Percentiles rank a stretch among this genome's conserved stretches.
phyloP scores from a whole-genome alignment of 345 rosid species.

The Bretschneidera sinensis region DNA sequence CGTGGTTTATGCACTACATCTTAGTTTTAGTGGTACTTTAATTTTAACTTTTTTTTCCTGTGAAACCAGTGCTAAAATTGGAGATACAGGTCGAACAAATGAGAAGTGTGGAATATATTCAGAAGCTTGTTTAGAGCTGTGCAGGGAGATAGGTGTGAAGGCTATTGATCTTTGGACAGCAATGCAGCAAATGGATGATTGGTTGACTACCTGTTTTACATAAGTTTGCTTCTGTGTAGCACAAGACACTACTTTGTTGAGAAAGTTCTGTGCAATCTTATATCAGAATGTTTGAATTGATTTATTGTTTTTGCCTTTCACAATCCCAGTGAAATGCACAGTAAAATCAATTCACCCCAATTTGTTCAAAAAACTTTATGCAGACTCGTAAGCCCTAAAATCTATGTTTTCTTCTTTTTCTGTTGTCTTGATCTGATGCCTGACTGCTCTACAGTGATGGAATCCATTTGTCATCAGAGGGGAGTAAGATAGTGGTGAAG shows the following conservation, averaged over 20 bases:
- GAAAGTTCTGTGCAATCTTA: no score
- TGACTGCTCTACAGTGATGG: slow-evolving; percentile 51
- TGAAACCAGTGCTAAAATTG: slow-evolving; percentile 17
- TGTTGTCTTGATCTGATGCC: neutral
- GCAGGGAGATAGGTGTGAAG: slow-evolving; percentile 55
- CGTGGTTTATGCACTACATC: neutral
- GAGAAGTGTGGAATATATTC: slow-evolving; percentile 55
- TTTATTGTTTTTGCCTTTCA: neutral
- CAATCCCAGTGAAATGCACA: neutral
- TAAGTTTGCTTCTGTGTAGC: no score
- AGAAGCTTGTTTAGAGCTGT: slow-evolving; percentile 62
- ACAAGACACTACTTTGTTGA: no score
- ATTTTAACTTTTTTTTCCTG: neutral
- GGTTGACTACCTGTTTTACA: slow-evolving; percentile 68
- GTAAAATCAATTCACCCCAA: neutral
- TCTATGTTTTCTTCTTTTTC: neutral
- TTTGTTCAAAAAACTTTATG: neutral
- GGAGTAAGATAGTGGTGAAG: slow-evolving; percentile 53
- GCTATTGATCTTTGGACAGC: slow-evolving; percentile 68
- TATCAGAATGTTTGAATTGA: neutral
- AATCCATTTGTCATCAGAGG: slow-evolving; percentile 57
- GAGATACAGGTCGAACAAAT: slow-evolving; percentile 46
- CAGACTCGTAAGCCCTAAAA: neutral
- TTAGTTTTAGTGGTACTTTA: neutral
- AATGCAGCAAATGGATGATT: slow-evolving; percentile 50